Conservation (phyloP, 2,329 filamentous ascomycete species). For the Emergomyces africanus region DNA sequence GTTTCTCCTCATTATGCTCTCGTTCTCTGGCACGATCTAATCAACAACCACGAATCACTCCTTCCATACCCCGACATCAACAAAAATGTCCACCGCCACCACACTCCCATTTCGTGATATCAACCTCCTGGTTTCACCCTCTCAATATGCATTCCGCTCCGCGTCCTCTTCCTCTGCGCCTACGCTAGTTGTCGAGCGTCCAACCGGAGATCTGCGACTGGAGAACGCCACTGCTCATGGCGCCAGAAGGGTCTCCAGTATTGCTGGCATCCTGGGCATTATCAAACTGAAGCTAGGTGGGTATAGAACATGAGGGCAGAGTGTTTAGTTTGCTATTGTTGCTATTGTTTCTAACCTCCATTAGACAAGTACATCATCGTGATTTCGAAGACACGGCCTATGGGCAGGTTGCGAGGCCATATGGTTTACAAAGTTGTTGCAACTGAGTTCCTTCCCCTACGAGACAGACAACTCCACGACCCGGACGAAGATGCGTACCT, state of each 20-base stretch:
- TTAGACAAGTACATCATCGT: constrained; percentile 89
- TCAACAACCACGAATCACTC: neutral
- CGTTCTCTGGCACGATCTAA: neutral
- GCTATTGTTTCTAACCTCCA: constrained; percentile 2
- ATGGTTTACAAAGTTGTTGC: constrained; percentile 88
- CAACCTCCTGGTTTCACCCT: constrained; percentile 83
- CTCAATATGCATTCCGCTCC: constrained; percentile 92
- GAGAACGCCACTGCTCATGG: constrained; percentile 65
- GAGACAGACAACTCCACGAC: constrained; percentile 82
- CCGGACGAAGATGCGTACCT: constrained; percentile 91
- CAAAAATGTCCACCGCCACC: constrained; percentile 23
- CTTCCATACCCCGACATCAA: neutral
- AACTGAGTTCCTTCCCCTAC: constrained; percentile 86
- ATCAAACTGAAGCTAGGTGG: constrained; percentile 85
- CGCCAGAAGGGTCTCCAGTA: constrained; percentile 78
- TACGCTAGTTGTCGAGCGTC: constrained; percentile 78
- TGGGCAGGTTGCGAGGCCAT: constrained; percentile 86
- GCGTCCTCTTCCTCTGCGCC: constrained; percentile 84
- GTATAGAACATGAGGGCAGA: constrained; percentile 10
- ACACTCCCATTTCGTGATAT: constrained; percentile 79
- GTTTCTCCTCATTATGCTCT: neutral
- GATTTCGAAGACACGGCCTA: constrained; percentile 84
- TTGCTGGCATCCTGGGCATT: constrained; percentile 87
- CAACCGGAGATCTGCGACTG: constrained; percentile 78
- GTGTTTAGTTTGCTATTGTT: neutral